Evolutionary conservation across 1,284 basidiomycete species (phyloP).

Genomic region (Amylostereum areolatum): DNA sequence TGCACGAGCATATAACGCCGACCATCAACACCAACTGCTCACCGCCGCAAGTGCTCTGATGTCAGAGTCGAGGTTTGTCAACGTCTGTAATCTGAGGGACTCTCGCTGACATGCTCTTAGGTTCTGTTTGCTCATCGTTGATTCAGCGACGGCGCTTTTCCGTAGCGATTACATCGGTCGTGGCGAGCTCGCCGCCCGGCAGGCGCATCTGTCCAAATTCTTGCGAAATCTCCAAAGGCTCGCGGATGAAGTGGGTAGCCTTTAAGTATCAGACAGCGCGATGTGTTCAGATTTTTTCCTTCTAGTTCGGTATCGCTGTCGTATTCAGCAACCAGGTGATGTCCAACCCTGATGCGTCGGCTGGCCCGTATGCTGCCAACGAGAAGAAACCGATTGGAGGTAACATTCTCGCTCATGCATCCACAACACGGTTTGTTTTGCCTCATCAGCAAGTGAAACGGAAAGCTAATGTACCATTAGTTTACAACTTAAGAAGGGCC

Average conservation of each 20-base stretch:
- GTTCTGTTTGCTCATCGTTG: constrained; percentile 94
- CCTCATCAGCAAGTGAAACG: background rate
- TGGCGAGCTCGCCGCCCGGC: constrained; percentile 92
- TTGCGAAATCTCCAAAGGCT: constrained; percentile 88
- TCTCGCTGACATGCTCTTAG: constrained; percentile 37
- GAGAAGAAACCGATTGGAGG: constrained; percentile 98
- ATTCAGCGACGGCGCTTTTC: constrained; percentile 95
- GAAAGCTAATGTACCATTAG: constrained; percentile 29
- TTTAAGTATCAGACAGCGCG: background rate
- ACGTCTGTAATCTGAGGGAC: constrained; percentile 3
- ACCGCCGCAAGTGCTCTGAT: constrained; percentile 94
- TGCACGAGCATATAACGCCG: constrained; percentile 97
- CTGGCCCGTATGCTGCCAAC: constrained; percentile 80
- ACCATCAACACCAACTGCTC: constrained; percentile 91
- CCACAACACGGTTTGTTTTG: constrained; percentile 72
- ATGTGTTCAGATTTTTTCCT: constrained; percentile 11
- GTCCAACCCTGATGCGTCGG: constrained; percentile 93
- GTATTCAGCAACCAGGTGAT: constrained; percentile 99
- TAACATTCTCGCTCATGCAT: constrained; percentile 95
- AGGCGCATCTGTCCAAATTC: constrained; percentile 98
- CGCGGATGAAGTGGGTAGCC: constrained; percentile 80
- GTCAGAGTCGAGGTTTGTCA: constrained; percentile 85
- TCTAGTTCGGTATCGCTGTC: constrained; percentile 93
- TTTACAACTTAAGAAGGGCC: constrained; percentile 88
- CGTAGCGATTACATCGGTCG: constrained; percentile 95